Evolutionary conservation across 2,329 filamentous ascomycete species (phyloP).

Genomic region (Alternaria brassicae): DNA sequence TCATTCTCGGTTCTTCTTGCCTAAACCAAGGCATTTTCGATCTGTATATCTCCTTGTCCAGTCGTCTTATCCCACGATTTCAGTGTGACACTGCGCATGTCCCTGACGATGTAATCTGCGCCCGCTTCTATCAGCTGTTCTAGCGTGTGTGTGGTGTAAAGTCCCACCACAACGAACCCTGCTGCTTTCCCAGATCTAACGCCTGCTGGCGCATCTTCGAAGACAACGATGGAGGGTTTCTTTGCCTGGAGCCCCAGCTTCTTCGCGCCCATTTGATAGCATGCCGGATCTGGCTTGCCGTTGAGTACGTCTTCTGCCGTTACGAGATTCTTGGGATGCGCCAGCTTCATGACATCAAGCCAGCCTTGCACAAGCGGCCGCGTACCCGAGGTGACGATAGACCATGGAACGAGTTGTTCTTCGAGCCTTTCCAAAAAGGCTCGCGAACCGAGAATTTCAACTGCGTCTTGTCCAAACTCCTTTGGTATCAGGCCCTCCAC

Average conservation of each 20-base stretch:
- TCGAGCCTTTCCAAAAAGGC: slow-evolving; percentile 72
- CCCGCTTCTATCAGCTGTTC: slow-evolving; percentile 74
- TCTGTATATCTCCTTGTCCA: slow-evolving; percentile 71
- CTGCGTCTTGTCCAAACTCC: slow-evolving; percentile 76
- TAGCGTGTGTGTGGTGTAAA: slow-evolving; percentile 81
- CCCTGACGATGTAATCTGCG: slow-evolving; percentile 87
- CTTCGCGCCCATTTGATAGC: slow-evolving; percentile 55
- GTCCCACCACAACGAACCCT: slow-evolving; percentile 82
- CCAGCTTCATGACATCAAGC: slow-evolving; percentile 58
- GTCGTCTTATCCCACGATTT: slow-evolving; percentile 61
- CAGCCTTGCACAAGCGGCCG: slow-evolving; percentile 58
- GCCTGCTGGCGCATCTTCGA: slow-evolving; percentile 89
- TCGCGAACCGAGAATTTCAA: slow-evolving; percentile 85
- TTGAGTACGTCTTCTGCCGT: slow-evolving; percentile 58
- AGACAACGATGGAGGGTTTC: slow-evolving; percentile 67
- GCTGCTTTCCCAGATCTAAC: slow-evolving; percentile 84
- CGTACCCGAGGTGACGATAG: slow-evolving; percentile 70
- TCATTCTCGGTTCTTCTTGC: slow-evolving; percentile 11
- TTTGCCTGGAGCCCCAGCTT: slow-evolving; percentile 53
- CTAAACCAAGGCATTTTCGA: slow-evolving; percentile 65
- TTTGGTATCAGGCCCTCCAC: slow-evolving; percentile 81
- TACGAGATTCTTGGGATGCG: slow-evolving; percentile 57
- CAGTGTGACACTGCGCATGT: slow-evolving; percentile 76
- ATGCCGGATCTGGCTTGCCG: slow-evolving; percentile 60
- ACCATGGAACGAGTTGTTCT: slow-evolving; percentile 72